A percentile compares a stretch with the other conserved stretches of the same genome.
Conservation (phyloP, 345 rosid species). For the Populus ilicifolia region DNA sequence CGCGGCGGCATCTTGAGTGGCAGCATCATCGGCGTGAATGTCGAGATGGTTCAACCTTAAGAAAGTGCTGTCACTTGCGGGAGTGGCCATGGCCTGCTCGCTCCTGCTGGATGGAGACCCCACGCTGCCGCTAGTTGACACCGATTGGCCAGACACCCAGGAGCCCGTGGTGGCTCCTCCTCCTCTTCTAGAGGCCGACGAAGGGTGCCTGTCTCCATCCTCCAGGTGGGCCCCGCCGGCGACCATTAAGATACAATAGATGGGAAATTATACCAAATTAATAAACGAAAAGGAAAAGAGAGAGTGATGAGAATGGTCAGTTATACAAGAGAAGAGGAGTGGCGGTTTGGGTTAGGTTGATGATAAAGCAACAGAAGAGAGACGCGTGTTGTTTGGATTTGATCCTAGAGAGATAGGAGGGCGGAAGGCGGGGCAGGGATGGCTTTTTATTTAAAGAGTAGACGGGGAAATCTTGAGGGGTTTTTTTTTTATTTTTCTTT, state of each 20-base stretch:
- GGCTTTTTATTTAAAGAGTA: too few relatives aligned
- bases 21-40: constrained; percentile 90
- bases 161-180: constrained; percentile 54
- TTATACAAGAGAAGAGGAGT: neutral
- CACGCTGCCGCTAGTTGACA: constrained; percentile 84
- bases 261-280: neutral
- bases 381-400: neutral
- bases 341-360: neutral
- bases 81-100: constrained; percentile 61
- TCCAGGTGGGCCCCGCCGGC: constrained; percentile 39
- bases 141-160: constrained; percentile 88
- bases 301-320: neutral
- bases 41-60: constrained; percentile 68
- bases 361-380: neutral
- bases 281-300: neutral
- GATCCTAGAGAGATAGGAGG: neutral
- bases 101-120: constrained; percentile 93
- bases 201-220: constrained; percentile 46
- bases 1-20: constrained; percentile 77
- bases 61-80: constrained; percentile 66
- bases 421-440: too few relatives aligned
- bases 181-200: constrained; percentile 24
- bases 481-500: too few relatives aligned
- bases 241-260: constrained; percentile 2
- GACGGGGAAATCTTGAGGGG: too few relatives aligned